These are phyloP conservation scores for Penstemon eatonii DNA, from an alignment of 257 asterid genomes.

Conservation along the genomic window DNA sequence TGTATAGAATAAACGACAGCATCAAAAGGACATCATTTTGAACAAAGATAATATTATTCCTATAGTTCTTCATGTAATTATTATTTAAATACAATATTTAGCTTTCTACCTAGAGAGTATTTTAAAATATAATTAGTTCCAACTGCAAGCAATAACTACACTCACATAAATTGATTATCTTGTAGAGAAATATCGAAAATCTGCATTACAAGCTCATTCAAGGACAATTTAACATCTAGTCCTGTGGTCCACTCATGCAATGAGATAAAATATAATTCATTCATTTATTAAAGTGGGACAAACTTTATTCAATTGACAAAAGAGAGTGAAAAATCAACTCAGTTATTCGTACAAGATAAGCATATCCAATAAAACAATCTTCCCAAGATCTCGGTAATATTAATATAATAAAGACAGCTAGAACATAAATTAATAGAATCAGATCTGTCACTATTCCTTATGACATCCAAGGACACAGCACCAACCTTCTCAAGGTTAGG, in stretches of 20 bases:
- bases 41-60: too few species aligned
- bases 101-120: neutral
- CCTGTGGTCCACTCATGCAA: slow-evolving; percentile 28
- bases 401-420: slow-evolving; percentile 14
- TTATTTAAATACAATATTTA: too few species aligned
- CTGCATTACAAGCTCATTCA: too few species aligned
- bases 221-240: slow-evolving; percentile 1
- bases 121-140: neutral
- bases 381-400: slow-evolving; percentile 31
- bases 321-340: slow-evolving; percentile 29
- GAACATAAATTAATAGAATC: slow-evolving; percentile 5
- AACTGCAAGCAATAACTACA: neutral
- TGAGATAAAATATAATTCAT: slow-evolving; percentile 13
- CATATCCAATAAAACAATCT: slow-evolving; percentile 24
- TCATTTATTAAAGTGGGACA: slow-evolving; percentile 9
- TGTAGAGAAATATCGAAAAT: neutral
- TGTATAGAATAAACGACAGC: neutral
- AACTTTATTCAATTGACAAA: neutral
- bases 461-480: slow-evolving; percentile 18
- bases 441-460: slow-evolving; percentile 36
- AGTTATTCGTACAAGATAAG: slow-evolving; percentile 23
- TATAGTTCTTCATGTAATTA: too few species aligned
- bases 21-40: neutral
- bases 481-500: slow-evolving; percentile 2
- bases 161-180: neutral